Conservation (phyloP, 129 eudicot genomes). For the Pulicaria dysenterica region DNA sequence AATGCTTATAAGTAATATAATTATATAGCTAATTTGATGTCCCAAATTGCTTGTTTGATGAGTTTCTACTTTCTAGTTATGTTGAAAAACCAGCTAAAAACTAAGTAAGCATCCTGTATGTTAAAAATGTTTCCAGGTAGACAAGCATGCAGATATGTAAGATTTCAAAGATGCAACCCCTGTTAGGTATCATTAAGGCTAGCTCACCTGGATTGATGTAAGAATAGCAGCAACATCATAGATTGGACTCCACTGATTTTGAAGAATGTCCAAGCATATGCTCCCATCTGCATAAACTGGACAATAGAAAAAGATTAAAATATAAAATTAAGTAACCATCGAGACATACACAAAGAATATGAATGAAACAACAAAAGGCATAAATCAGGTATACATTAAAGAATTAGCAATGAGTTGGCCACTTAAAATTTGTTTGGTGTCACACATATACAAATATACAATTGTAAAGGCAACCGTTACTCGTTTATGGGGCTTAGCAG, state of each 20-base stretch:
- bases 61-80: not conserved
- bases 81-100: not conserved
- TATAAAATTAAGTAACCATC: not conserved
- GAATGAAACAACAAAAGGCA: constrained; percentile 2
- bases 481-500: not conserved
- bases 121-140: not conserved
- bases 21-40: not conserved
- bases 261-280: constrained; percentile 87
- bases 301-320: constrained; percentile 4
- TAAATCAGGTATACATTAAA: constrained; percentile 10
- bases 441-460: not conserved
- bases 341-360: not conserved
- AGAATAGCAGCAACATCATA: constrained; percentile 89
- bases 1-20: not conserved
- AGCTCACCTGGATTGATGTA: constrained; percentile 78
- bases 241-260: constrained; percentile 91
- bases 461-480: not conserved
- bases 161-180: not conserved
- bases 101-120: not conserved
- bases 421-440: constrained; percentile 8
- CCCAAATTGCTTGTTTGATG: constrained; percentile 2
- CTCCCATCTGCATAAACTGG: constrained; percentile 84
- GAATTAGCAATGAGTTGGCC: constrained; percentile 3
- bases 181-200: not conserved
- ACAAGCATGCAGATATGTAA: constrained; percentile 12